Base-by-base conservation (phyloP, 345 rosid species). In the Citrus sp. region DNA sequence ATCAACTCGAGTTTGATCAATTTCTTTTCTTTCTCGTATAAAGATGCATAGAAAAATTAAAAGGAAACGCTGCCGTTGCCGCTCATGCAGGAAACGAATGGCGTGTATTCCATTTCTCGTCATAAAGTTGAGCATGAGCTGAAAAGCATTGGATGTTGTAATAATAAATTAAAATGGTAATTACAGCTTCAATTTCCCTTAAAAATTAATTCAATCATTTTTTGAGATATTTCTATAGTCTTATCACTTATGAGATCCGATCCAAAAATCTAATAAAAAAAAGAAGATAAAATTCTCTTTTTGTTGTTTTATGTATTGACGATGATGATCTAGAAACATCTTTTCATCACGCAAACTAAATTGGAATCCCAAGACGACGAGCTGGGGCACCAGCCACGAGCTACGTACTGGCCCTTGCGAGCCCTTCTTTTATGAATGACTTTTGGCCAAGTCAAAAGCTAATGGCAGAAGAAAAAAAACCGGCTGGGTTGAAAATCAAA, bases 61-160 rank as follows among this genome's bases (percentile, higher is more conserved):
- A 65, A 74, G 73, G 77, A 64, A 66, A 27, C 68, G 21, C 75
- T 79, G 72, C 78, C 79, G 73, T 56, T 19, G 71, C 54, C 63
- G 32, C 7, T 42, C 67, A 13, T 67, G 24, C 58, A 37, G 49
- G 78, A 66, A 85, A 80, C 59, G 77, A 70, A 84, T 82, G 79
- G 77, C 69, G 40, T 71, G 51, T 49, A 24, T 68, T 76, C 18
- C 28, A 46, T 55, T 70, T 42, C 62, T 22, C 7, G 8, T 64
- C 55, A 56, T 60, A 46, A 75, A 62, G 78, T 75, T 22, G 55
- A 3, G 74, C 74, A 21, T 16, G 61, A 19, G 38, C 18, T 27
- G 9, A 70, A 69, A 70, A 51, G 61, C 74, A 70, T 5, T 4
- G 38, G 55, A 64, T 19, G 60, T 62, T 28, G 77, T 2, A 40